Evolutionary conservation across 345 rosid genomes (phyloP), one percentile per base, ranked within the genome.

Genomic region (Camelina neglecta): DNA sequence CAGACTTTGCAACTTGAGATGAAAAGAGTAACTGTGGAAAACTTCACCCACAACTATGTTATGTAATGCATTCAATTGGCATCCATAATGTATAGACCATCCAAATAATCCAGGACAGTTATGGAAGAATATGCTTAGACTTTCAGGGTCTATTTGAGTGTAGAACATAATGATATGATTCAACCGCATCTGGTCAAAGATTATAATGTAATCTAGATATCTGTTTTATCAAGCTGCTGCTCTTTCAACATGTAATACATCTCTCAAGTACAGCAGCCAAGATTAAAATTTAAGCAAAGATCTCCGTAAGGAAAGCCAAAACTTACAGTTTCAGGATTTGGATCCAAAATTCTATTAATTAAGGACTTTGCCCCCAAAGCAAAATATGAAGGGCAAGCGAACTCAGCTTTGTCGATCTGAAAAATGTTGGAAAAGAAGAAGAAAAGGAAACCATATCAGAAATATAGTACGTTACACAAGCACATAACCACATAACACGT

Each of bases 311-410:
- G 16, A 50, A 18, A 42, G 16, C 45, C 64, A 54, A 31, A 65
- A 83, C 97, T 82, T 83, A 94, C 98, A 35, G 86, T 89, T 86
- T 82, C 92, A 54, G 97, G 90, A 81, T 90, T 92, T 65, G 96
- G 96, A 75, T 94, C 97, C 82, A 94, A 81, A 72, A 94, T 92
- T 68, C 87, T 86, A 33, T 80, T 83, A 83, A 92, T 90, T 79
- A 94, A 85, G 23, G 92, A 79, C 81, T 88, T 94, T 39, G 96
- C 96, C 50, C 88, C 97, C 67, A 92, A 82, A 4, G 98, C 93
- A 83, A 92, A 90, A 87, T 91, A 90, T 47, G 96, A 82, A 41
- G 98, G 97, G 73, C 92, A 90, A 62, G 95, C 82, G 77, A 87
- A 94, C 12, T 92, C 96, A 61, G 95, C 98, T 66, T 39, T 86